phyloP scores from a whole-genome alignment of 2,329 filamentous ascomycete species.

The Emergomyces pasteurianus region DNA sequence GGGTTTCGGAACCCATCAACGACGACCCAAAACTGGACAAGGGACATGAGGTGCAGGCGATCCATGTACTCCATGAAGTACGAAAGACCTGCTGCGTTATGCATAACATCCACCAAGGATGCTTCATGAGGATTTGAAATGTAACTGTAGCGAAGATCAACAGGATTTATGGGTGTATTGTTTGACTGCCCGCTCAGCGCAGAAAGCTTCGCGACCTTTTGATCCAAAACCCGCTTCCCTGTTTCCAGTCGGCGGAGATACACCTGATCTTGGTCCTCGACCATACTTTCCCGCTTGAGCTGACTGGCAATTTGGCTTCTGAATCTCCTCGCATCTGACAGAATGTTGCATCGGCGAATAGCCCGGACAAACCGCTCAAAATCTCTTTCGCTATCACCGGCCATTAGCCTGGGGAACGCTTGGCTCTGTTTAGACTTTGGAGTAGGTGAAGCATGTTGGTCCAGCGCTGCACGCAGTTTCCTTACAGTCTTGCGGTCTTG shows the following conservation, averaged over 20 bases:
- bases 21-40: slow-evolving; percentile 97
- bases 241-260: slow-evolving; percentile 86
- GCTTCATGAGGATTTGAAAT: slow-evolving; percentile 61
- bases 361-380: slow-evolving; percentile 91
- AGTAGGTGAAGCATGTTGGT: slow-evolving; percentile 81
- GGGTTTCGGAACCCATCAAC: slow-evolving; percentile 94
- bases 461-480: slow-evolving; percentile 79
- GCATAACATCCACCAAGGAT: slow-evolving; percentile 71
- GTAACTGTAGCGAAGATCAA: slow-evolving; percentile 23
- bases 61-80: slow-evolving; percentile 99
- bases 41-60: slow-evolving; percentile 67
- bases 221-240: slow-evolving; percentile 77
- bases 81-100: slow-evolving; percentile 79
- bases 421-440: slow-evolving; percentile 53
- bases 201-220: slow-evolving; percentile 72
- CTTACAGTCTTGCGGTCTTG: slow-evolving; percentile 93
- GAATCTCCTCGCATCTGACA: slow-evolving; percentile 86
- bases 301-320: slow-evolving; percentile 88
- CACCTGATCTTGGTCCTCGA: slow-evolving; percentile 69
- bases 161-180: slow-evolving; percentile 8
- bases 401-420: slow-evolving; percentile 65
- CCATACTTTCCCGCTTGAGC: slow-evolving; percentile 67
- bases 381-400: slow-evolving; percentile 75
- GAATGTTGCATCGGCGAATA: slow-evolving; percentile 75
- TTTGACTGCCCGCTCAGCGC: slow-evolving; percentile 45